Evolutionary conservation across 2,329 filamentous ascomycete species (phyloP), one percentile per base, ranked within the genome.

Genomic region (Alternaria triticimaculans): DNA sequence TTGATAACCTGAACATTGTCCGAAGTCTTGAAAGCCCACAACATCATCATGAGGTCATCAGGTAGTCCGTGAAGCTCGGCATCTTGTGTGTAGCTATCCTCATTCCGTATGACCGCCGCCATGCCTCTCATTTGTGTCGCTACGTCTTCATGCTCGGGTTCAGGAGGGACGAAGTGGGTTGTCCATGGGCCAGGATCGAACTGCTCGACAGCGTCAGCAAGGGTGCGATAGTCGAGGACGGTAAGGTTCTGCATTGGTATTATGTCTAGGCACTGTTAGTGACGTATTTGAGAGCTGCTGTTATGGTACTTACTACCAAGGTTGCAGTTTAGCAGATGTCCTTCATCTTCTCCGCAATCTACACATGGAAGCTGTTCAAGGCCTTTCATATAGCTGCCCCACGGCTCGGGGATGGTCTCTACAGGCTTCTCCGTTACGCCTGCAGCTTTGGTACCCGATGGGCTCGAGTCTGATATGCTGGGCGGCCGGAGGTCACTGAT

Each of bases 161-260:
- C 46, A 1, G 58, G 53, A 21, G 37, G 63, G 3, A 63, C 51
- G n/a, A 63, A 55, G 49, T 76, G 72, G 14, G 58, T 53, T 9
- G 66, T 74, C 72, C 70, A 72, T 11, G 68, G 72, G 8, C 71
- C 73, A 10, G 75, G 75, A 57, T 78, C 75, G 18, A 73, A 71
- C 3, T 28, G 56, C 9, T 71, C 7, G 18, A 65, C 67, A 8
- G 56, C 53, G 1, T 71, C 65, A 0, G 65, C 55, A 30, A 77
- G 61, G 4, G 30, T 20, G 11, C 62, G 60, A 21, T 72, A 63
- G 28, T 71, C 60, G 10, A 60, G 28, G 0, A 58, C 8, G 2
- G 71, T 71, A 3, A 72, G 60, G 6, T 72, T 56, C 6, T 60
- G 23, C 14, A 61, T 49, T 9, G 59, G 49, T 3, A 49, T 55